phyloP scores from a whole-genome alignment of 164 flowering plant genomes.

The Chimonanthus praecox region DNA sequence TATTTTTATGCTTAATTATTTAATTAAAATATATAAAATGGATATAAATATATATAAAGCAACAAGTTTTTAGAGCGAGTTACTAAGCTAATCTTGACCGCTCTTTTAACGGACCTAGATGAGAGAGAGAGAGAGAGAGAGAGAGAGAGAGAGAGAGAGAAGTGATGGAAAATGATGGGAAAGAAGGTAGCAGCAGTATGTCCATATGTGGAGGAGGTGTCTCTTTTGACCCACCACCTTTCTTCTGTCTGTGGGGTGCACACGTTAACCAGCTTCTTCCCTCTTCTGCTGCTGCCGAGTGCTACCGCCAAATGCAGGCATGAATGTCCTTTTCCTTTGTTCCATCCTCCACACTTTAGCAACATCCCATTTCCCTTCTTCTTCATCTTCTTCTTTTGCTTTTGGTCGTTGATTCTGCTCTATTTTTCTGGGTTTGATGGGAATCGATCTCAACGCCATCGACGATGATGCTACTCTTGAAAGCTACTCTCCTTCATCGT shows the following conservation, averaged over 20 bases:
- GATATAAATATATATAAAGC: no score
- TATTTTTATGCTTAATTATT: no score
- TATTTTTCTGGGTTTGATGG: conserved; percentile 24
- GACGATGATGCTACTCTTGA: conserved; percentile 38
- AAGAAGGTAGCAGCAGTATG: conserved; percentile 5
- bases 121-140: not conserved
- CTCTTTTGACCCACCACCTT: not conserved
- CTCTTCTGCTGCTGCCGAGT: no score
- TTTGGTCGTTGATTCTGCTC: conserved; percentile 21
- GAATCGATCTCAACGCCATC: conserved; percentile 59
- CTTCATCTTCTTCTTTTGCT: conserved; percentile 18
- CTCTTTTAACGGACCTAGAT: no score
- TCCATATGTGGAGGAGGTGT: conserved; percentile 6
- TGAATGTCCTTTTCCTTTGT: conserved; percentile 7
- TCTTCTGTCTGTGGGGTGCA: not conserved
- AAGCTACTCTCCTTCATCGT: not conserved
- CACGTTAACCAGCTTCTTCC: conserved; percentile 7
- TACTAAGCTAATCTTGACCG: no score
- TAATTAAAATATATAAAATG: no score
- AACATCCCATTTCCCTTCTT: conserved; percentile 11
- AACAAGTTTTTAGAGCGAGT: no score
- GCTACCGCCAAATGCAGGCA: conserved; percentile 4
- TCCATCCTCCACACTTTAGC: conserved; percentile 6
- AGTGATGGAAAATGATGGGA: not conserved
- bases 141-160: not conserved